These are phyloP conservation scores for Ophiocordyceps polyrhachis-furcata DNA, from an alignment of 2,329 filamentous ascomycete genomes.

Conservation along the genomic window DNA sequence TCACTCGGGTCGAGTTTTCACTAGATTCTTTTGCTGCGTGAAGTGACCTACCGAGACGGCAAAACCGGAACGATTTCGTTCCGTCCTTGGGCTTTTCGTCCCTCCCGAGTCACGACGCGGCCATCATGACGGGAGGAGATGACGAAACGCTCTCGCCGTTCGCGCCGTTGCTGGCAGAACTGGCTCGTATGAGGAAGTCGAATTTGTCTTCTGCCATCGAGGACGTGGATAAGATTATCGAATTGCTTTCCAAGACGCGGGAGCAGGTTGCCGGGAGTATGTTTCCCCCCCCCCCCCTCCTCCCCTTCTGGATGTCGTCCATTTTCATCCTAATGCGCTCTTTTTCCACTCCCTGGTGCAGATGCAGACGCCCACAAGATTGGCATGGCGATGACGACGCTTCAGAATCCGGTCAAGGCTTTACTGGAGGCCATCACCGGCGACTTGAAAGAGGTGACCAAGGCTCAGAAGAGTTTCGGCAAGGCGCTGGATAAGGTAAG, in stretches of 20 bases:
- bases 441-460: slow-evolving; percentile 67
- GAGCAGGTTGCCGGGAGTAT: slow-evolving; percentile 54
- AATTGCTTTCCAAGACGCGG: slow-evolving; percentile 54
- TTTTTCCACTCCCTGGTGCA: slow-evolving; percentile 1
- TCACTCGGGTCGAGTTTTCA: no score
- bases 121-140: slow-evolving; percentile 15
- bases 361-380: slow-evolving; percentile 34
- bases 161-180: slow-evolving; percentile 47
- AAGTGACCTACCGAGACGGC: no score
- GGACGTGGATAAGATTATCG: slow-evolving; percentile 70
- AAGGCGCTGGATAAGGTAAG: slow-evolving; percentile 57
- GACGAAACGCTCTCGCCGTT: slow-evolving; percentile 24
- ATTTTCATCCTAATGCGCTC: background rate
- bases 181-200: slow-evolving; percentile 50
- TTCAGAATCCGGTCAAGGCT: slow-evolving; percentile 71
- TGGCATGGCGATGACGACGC: slow-evolving; percentile 57
- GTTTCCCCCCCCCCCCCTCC: slow-evolving; percentile 4
- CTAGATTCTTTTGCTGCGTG: no score
- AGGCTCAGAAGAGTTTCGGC: slow-evolving; percentile 63
- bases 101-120: no score
- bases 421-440: slow-evolving; percentile 65
- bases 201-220: slow-evolving; percentile 51
- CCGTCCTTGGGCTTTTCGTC: no score
- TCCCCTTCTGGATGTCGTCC: background rate
- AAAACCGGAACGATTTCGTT: no score